Base-by-base conservation (phyloP, 495 filamentous ascomycete species). In the Annulohypoxylon stygium region DNA sequence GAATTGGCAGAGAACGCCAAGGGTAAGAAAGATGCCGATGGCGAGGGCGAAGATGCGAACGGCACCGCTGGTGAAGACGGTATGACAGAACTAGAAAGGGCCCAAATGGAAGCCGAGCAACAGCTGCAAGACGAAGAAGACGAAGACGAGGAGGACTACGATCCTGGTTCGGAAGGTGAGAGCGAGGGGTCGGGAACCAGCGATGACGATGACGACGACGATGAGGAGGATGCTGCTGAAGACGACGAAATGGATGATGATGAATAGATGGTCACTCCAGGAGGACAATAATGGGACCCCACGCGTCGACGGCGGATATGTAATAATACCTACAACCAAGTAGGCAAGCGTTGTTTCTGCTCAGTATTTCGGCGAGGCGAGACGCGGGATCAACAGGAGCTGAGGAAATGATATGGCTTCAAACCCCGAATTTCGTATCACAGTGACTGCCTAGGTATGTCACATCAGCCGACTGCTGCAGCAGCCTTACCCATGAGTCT, bases 61-160 rank as follows among this genome's bases (percentile, higher is more conserved):
- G 84, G 53, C 82, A 71, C 86, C 76, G 61, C 88, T 89, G 81
- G 78, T 90, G 77, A 87, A 88, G 81, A 95, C 88, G 83, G 94
- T 87, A 23, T 88, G 90, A 86, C 84, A 3, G 82, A 81, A 71
- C 61, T 86, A 60, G 83, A 88, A 85, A 76, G 87, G 87, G 86
- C 87, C 83, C 71, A 81, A 25, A 63, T 73, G 39, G 84, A 85
- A 67, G 85, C 78, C 3, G 84, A 87, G 74, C 81, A 83, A 63
- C 76, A 75, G 61, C 51, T 86, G 60, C 89, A 92, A 77, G 88
- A 91, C 51, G 87, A 89, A 2, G 92, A 94, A 70, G 94, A 97
- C 65, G 93, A 97, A 75, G 89, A 93, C 25, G 94, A 95, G 73
- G 95, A 97, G 79, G 95, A 97, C 70, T 96, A 95, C 79, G 90